A percentile compares a stretch with the other conserved stretches of the same genome.
phyloP scores from a whole-genome alignment of 2,329 filamentous ascomycete genomes.

The Stemphylium lycopersici region DNA sequence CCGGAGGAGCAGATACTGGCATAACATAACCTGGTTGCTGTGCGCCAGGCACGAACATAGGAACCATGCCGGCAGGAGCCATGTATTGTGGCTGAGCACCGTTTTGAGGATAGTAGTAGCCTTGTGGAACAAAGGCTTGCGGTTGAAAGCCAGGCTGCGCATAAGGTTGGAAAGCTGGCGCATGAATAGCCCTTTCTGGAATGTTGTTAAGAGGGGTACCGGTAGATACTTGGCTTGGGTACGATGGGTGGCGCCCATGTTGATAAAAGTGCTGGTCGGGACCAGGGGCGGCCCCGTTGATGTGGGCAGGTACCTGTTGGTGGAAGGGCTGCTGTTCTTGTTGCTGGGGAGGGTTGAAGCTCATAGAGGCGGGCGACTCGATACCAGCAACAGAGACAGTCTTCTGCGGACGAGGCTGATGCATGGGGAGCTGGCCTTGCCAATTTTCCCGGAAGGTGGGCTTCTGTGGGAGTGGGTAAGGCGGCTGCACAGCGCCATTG shows the following conservation, averaged over 20 bases:
- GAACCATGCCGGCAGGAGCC: slow-evolving; percentile 55
- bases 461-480: slow-evolving; percentile 60
- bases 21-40: slow-evolving; percentile 57
- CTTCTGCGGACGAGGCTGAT: slow-evolving; percentile 95
- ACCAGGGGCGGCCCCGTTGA: slow-evolving; percentile 63
- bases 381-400: slow-evolving; percentile 91
- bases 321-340: slow-evolving; percentile 87
- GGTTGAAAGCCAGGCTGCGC: slow-evolving; percentile 62
- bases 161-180: slow-evolving; percentile 80
- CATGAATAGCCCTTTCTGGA: slow-evolving; percentile 89
- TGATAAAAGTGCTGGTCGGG: slow-evolving; percentile 57
- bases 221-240: slow-evolving; percentile 71
- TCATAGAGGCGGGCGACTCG: slow-evolving; percentile 75
- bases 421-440: slow-evolving; percentile 72
- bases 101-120: slow-evolving; percentile 68
- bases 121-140: slow-evolving; percentile 45
- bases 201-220: slow-evolving; percentile 90
- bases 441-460: slow-evolving; percentile 66
- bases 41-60: slow-evolving; percentile 63
- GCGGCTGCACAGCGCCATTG: slow-evolving; percentile 52
- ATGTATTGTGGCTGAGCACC: slow-evolving; percentile 50
- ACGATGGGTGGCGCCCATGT: slow-evolving; percentile 72
- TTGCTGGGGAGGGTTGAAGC: slow-evolving; percentile 64
- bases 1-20: slow-evolving; percentile 44
- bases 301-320: slow-evolving; percentile 85